Base-by-base conservation (phyloP, 495 filamentous ascomycete genomes). In the Podospora australis region DNA sequence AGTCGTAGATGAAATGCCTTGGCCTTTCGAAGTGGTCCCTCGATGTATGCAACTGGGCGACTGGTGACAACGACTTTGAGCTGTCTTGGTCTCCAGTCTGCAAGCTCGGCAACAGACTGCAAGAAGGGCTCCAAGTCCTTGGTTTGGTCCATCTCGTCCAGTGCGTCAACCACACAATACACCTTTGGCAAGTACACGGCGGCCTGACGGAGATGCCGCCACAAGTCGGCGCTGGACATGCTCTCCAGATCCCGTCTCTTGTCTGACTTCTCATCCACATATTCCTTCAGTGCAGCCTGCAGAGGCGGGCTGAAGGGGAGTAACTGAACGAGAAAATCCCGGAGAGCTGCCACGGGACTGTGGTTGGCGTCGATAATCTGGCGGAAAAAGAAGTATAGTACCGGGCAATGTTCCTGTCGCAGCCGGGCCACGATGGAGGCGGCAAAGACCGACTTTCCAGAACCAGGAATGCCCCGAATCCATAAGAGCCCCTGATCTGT, bases 321-420 rank as follows among this genome's bases (percentile, higher is more conserved):
- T 0, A 75, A 11, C 50, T 73, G 70, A 11, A 46, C 54, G 7
- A 73, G 46, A 63, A 65, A 78, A 57, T 77, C 75, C 10, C 70
- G 71, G 63, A 57, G 72, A 66, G 57, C 22, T 13, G 42, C 48
- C 6, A 30, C 26, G 5, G 74, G 72, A 11, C 56, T 52, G 52
- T 70, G 68, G 48, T 79, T 78, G 5, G 68, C 62, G 21, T 57
- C 53, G 46, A 79, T 70, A 50, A 77, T 78, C 35, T 77, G 69
- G 2, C 75, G 69, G 53, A 77, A 77, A 58, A 81, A 81, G 59
- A 81, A 78, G 51, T 57, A 77, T 0, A 78, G 57, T 1, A 76
- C 69, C 1, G 70, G 72, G 6, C 24, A 51, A 24, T 42, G 62
- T 44, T 56, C 59, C 14, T 32, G n/a, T n/a, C n/a, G n/a, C 30